Conservation (phyloP, 2,329 filamentous ascomycete genomes). For the Alternaria sp. region DNA sequence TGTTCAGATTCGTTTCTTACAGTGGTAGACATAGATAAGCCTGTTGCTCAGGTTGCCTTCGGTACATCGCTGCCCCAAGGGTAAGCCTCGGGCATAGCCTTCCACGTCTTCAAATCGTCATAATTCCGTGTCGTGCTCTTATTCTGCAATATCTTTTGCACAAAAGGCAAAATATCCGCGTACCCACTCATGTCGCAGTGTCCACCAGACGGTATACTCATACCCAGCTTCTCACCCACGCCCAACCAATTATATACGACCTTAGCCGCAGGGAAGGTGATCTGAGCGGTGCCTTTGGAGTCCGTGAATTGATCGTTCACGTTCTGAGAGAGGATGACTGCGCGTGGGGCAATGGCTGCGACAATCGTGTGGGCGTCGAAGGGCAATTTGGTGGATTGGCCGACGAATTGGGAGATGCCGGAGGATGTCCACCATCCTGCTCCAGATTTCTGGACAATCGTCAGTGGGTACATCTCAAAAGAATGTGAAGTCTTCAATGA, state of each 20-base stretch:
- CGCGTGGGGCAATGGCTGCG: conserved; percentile 43
- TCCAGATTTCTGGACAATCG: conserved; percentile 33
- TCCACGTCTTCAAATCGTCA: conserved; percentile 53
- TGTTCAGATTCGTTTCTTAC: neutral
- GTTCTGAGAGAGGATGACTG: conserved; percentile 43
- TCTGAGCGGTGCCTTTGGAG: conserved; percentile 54
- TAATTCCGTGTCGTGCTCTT: conserved; percentile 56
- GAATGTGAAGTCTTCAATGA: neutral
- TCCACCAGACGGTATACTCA: conserved; percentile 55
- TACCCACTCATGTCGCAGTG: conserved; percentile 60
- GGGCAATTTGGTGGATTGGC: conserved; percentile 38
- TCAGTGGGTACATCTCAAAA: neutral
- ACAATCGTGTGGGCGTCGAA: conserved; percentile 48
- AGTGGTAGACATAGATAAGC: neutral
- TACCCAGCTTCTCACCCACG: conserved; percentile 48
- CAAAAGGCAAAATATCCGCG: conserved; percentile 56
- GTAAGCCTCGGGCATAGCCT: conserved; percentile 54
- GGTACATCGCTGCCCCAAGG: conserved; percentile 48
- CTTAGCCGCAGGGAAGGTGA: conserved; percentile 44
- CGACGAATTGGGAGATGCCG: conserved; percentile 44
- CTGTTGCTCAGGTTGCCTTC: neutral
- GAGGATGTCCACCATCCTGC: conserved; percentile 45
- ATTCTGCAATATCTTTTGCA: conserved; percentile 56
- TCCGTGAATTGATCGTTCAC: conserved; percentile 56
- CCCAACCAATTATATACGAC: conserved; percentile 44